phyloP scores from a whole-genome alignment of 2,329 filamentous ascomycete species.

The Albophoma yamanashiensis region DNA sequence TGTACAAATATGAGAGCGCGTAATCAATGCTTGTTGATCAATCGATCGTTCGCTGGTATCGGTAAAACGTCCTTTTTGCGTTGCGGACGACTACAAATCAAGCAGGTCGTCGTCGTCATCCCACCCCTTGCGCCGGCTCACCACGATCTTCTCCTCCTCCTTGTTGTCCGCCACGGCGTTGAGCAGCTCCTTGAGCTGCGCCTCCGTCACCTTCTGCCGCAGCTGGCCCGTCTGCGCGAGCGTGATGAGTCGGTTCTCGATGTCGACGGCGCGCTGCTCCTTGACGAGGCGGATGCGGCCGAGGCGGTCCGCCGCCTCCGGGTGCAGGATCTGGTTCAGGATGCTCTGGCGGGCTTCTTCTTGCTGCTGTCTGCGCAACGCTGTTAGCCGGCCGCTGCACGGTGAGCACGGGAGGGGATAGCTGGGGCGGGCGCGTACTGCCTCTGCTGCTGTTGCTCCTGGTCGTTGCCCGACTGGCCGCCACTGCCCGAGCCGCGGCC shows the following conservation, averaged over 20 bases:
- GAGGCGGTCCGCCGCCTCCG: constrained; percentile 84
- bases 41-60: constrained; percentile 1
- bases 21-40: neutral
- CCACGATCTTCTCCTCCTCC: constrained; percentile 76
- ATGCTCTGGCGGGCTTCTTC: constrained; percentile 66
- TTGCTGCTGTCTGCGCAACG: constrained; percentile 32
- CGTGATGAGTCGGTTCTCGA: constrained; percentile 90
- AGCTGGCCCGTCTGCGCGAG: constrained; percentile 83
- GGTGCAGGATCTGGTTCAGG: constrained; percentile 86
- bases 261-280: constrained; percentile 75
- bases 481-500: constrained; percentile 34
- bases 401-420: neutral
- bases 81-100: constrained; percentile 36
- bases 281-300: constrained; percentile 94
- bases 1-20: neutral
- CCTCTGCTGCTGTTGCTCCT: constrained; percentile 51
- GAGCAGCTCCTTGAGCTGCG: constrained; percentile 85
- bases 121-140: constrained; percentile 70
- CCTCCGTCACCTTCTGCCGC: constrained; percentile 77
- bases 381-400: neutral
- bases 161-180: constrained; percentile 72
- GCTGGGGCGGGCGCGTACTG: constrained; percentile 15
- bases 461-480: constrained; percentile 23
- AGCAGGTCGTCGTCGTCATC: constrained; percentile 76
- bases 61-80: neutral